Conservation (phyloP, 1,139 yeast species). For the Debaryomyces sp. region DNA sequence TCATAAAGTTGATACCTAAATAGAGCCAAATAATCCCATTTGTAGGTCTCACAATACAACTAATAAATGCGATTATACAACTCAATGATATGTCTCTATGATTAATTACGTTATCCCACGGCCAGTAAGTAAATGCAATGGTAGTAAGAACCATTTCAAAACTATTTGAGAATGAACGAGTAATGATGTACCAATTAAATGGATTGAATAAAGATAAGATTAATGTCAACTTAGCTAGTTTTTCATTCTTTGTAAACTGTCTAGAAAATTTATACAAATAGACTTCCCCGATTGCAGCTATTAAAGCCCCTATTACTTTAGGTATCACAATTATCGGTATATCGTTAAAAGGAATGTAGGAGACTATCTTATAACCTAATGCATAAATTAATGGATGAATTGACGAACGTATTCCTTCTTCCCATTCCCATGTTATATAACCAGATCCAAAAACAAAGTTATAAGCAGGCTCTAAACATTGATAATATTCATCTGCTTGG, state of each 20-base stretch:
- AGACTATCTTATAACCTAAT: slow-evolving; percentile 32
- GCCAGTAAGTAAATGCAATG: slow-evolving; percentile 75
- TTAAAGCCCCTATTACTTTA: slow-evolving; percentile 64
- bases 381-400: slow-evolving; percentile 78
- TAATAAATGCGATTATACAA: slow-evolving; percentile 50
- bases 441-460: slow-evolving; percentile 75
- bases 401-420: slow-evolving; percentile 69
- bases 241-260: slow-evolving; percentile 35
- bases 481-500: slow-evolving; percentile 97
- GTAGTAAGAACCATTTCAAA: slow-evolving; percentile 76
- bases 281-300: slow-evolving; percentile 76
- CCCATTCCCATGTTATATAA: slow-evolving; percentile 95
- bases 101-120: slow-evolving; percentile 45
- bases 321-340: slow-evolving; percentile 45
- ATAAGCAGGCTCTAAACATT: slow-evolving; percentile 92
- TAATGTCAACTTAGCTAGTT: slow-evolving; percentile 49
- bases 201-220: slow-evolving; percentile 65
- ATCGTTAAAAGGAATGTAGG: slow-evolving; percentile 13
- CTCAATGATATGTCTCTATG: slow-evolving; percentile 21
- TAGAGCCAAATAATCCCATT: slow-evolving; percentile 74
- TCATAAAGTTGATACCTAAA: slow-evolving; percentile 44
- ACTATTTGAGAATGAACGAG: slow-evolving; percentile 86
- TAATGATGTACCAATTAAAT: slow-evolving; percentile 79
- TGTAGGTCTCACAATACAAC: slow-evolving; percentile 81
- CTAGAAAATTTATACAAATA: slow-evolving; percentile 53